These are phyloP conservation scores for Epithele typhae DNA, from an alignment of 768 basidiomycete species.

Conservation along the genomic window DNA sequence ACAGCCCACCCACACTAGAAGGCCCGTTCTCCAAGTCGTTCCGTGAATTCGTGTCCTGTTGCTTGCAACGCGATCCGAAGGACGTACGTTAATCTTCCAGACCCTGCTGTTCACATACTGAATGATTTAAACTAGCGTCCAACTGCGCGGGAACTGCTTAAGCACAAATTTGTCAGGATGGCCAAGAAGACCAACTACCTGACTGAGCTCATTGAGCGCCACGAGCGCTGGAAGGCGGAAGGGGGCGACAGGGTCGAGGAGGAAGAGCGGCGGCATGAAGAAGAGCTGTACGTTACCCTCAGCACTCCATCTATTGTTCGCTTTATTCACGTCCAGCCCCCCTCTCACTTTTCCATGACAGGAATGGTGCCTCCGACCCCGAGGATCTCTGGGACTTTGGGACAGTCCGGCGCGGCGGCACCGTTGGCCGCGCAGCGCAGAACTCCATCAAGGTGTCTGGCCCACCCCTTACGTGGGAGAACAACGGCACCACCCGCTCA, in stretches of 20 bases:
- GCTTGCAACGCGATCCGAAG: conserved; percentile 90
- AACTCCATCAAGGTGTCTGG: conserved; percentile 58
- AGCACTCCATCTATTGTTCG: no score
- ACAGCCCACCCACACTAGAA: conserved; percentile 88
- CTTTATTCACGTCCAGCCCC: no score
- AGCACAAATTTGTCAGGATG: conserved; percentile 93
- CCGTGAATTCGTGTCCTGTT: conserved; percentile 89
- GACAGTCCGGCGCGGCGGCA: conserved; percentile 79
- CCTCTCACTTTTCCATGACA: conserved; percentile 26
- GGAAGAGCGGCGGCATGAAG: conserved; percentile 54
- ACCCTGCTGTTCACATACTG: background rate
- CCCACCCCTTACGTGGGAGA: conserved; percentile 77
- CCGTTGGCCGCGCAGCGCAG: conserved; percentile 59
- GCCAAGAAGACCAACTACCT: conserved; percentile 94
- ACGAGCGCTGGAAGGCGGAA: conserved; percentile 90
- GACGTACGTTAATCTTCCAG: conserved; percentile 52
- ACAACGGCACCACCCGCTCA: conserved; percentile 48
- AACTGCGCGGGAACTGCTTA: conserved; percentile 89
- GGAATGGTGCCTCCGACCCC: conserved; percentile 51
- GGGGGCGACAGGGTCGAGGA: conserved; percentile 76
- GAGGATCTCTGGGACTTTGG: conserved; percentile 98
- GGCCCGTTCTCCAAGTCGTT: conserved; percentile 90
- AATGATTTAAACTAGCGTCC: conserved; percentile 59
- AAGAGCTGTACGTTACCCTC: conserved; percentile 56
- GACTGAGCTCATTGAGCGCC: conserved; percentile 92